Evolutionary conservation across 2,329 filamentous ascomycete genomes (phyloP), one percentile per base, ranked within the genome.

Genomic region (Hymenoscyphus repandus): DNA sequence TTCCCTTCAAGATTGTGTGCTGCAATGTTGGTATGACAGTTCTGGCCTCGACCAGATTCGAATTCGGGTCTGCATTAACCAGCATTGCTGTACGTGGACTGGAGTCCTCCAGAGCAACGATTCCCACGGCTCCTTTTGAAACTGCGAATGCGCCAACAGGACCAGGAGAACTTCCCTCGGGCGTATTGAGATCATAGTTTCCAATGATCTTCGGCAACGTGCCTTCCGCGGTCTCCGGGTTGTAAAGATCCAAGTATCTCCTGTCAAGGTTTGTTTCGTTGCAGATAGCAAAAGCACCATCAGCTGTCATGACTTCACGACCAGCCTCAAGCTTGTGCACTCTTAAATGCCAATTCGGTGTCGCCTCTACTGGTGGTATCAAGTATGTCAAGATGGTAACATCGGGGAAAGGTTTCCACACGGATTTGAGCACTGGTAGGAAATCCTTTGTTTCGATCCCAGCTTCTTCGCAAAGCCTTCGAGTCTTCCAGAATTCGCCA

Each of bases 21-120:
- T 83, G 79, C 61, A 91, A 68, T 30, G 83, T 83, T 20, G 88
- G 88, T 58, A 91, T 78, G 38, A 86, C 75, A 3, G 85, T 89
- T 52, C 87, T 72, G 52, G 82, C 81, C 69, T 89, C 83, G 2
- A 90, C 74, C 32, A 91, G 69, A 68, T 91, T 91, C 43, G 83
- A 86, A 69, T 91, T 90, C 6, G 87, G 86, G 64, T 91, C 88
- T 10, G 86, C 85, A 51, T 89, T 82, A 43, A 90, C 80, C 22
- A 89, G 73, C 63, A 78, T 82, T 2, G 86, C 86, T 48, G 39
- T 61, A 66, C 48, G 63, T 56, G 3, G 54, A 60, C n/a, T 66
- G 59, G 63, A 22, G 63, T 58, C 0, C 60, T 66, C 73, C 49
- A 75, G 70, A 57, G 68, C 83, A 65, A 58, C 79, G 73, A 77